Evolutionary conservation across 2,329 filamentous ascomycete species (phyloP), one percentile per base, ranked within the genome.

Genomic region (Arthrinium phaeospermum): DNA sequence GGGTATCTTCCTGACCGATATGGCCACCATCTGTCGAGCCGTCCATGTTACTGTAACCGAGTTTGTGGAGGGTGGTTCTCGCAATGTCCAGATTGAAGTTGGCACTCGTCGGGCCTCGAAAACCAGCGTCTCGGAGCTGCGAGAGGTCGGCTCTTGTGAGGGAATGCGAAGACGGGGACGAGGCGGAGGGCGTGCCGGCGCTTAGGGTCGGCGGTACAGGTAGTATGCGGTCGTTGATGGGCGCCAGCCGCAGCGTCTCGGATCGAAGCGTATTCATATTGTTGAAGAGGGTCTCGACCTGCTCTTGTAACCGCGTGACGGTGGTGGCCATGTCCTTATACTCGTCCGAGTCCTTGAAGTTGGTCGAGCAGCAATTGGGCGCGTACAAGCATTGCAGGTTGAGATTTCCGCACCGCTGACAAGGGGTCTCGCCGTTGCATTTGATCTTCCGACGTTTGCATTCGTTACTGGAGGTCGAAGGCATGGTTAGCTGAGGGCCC

Each of bases 271-370:
- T 85, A 78, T 88, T 93, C 78, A 98, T 85, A 77, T 89, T 93
- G 73, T 90, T 89, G 79, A 92, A 94, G 45, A 98, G 88, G 75
- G 88, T 88, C 73, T 94, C 91, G 78, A 98, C 93, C 83, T 98
- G 94, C 71, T 96, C 92, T 81, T 98, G 95, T 34, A 98, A 87
- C 12, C 89, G 88, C 14, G 86, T 85, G 73, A 98, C 90, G 76
- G 96, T 93, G 46, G 88, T 86, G 71, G 91, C 90, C 91, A 98
- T 94, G 49, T 91, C 89, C 79, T 91, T 93, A 86, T 95, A 98
- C 81, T 98, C 95, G 13, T 97, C 94, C 67, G 94, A 95, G 78
- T 98, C 95, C 82, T 96, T 96, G 87, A 98, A 95, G 81, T 90
- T 94, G 85, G 90, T 95, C 74, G 89, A 84, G 79, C 90, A 91